phyloP scores from a whole-genome alignment of 2,329 filamentous ascomycete genomes.

The Bipolaris cookei region DNA sequence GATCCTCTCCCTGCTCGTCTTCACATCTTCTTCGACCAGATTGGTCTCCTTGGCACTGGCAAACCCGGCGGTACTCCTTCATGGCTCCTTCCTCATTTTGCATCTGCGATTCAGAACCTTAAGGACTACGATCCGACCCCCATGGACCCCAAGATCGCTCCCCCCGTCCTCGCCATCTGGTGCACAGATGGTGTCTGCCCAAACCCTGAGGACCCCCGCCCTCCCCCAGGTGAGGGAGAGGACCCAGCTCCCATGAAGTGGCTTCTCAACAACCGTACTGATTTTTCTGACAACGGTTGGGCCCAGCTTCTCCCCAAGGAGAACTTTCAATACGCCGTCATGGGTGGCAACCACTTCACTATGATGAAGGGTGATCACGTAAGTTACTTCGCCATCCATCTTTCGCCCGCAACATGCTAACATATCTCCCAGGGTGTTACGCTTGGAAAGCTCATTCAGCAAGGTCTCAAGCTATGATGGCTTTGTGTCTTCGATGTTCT shows the following conservation, averaged over 20 bases:
- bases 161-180: conserved; percentile 71
- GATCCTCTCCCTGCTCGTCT: conserved; percentile 61
- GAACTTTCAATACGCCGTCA: conserved; percentile 69
- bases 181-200: conserved; percentile 76
- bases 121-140: conserved; percentile 72
- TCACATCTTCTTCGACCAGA: conserved; percentile 74
- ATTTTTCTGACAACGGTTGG: conserved; percentile 74
- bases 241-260: conserved; percentile 65
- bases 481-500: conserved; percentile 4
- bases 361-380: conserved; percentile 72
- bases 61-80: conserved; percentile 66
- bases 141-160: conserved; percentile 64
- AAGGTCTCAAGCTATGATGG: conserved; percentile 48
- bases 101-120: conserved; percentile 70
- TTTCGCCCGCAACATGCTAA: conserved; percentile 29
- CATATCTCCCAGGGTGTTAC: conserved; percentile 42
- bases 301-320: conserved; percentile 67
- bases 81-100: conserved; percentile 79
- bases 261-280: conserved; percentile 74
- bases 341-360: conserved; percentile 76
- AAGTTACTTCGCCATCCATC: conserved; percentile 32
- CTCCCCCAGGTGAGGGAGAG: conserved; percentile 65
- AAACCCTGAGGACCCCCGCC: conserved; percentile 68
- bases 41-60: conserved; percentile 72
- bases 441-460: conserved; percentile 53